A percentile compares a stretch with the other conserved stretches of the same genome.
phyloP scores from a whole-genome alignment of 257 asterid genomes.

The Jacaranda copaia region DNA sequence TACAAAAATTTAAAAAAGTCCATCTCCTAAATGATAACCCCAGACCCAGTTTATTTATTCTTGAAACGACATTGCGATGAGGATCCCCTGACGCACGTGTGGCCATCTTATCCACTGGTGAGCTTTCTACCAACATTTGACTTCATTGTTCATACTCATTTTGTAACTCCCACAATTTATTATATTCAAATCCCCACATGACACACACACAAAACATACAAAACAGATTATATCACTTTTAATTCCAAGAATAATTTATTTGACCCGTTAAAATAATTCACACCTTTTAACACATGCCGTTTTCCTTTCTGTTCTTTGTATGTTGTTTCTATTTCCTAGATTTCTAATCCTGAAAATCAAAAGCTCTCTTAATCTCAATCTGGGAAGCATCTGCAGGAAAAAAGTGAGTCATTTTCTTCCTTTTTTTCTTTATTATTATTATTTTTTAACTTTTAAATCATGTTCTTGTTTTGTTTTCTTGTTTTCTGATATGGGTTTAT shows the following conservation, averaged over 20 bases:
- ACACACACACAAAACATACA: background rate
- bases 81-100: background rate
- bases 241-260: constrained; percentile 23
- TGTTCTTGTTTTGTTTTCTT: constrained; percentile 6
- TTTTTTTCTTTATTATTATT: background rate
- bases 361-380: background rate
- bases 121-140: constrained; percentile 11
- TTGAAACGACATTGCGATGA: background rate
- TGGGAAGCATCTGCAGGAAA: constrained; percentile 31
- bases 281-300: constrained; percentile 17
- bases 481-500: constrained; percentile 31
- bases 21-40: no score
- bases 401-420: background rate
- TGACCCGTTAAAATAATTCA: constrained; percentile 23
- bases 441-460: background rate
- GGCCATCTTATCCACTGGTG: background rate
- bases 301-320: background rate
- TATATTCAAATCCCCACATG: background rate
- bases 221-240: background rate
- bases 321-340: constrained; percentile 21
- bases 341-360: background rate
- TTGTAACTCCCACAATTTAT: background rate
- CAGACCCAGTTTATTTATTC: no score
- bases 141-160: constrained; percentile 12
- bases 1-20: no score